These are phyloP conservation scores for Amoeboaphelidium protococcarum DNA, from an alignment of 371 early-diverging fungal genomes.

Conservation along the genomic window DNA sequence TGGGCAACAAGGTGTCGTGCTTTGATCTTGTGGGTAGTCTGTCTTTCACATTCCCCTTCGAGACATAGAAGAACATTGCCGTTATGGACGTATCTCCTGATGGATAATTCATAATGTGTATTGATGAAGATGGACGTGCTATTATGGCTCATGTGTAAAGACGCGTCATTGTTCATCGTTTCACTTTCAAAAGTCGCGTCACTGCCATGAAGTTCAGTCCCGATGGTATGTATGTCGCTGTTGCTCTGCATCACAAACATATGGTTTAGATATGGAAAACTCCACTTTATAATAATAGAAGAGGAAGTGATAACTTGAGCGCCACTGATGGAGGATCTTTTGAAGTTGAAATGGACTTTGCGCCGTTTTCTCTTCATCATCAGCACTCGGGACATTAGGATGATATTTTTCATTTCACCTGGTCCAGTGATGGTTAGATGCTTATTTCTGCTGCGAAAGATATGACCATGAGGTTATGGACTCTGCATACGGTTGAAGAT, in stretches of 20 bases:
- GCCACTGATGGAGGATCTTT: neutral
- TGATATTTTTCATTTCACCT: conserved; percentile 47
- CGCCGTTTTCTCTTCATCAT: conserved; percentile 58
- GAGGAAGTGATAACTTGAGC: neutral
- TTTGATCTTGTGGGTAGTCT: conserved; percentile 87
- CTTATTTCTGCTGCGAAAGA: conserved; percentile 65
- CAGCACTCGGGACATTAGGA: conserved; percentile 65
- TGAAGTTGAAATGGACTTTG: conserved; percentile 39
- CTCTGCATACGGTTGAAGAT: conserved; percentile 31
- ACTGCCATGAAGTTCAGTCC: conserved; percentile 43
- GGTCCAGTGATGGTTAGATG: conserved; percentile 48
- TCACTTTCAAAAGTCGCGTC: conserved; percentile 59
- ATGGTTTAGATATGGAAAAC: conserved; percentile 74
- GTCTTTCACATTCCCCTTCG: conserved; percentile 68
- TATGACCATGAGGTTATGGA: conserved; percentile 59
- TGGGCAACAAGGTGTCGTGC: conserved; percentile 79
- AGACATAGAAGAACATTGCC: conserved; percentile 63
- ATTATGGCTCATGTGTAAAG: conserved; percentile 58
- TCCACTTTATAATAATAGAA: conserved; percentile 33
- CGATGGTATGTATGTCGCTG: conserved; percentile 39
- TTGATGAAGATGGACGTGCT: conserved; percentile 82
- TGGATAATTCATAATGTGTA: conserved; percentile 49
- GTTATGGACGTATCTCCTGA: conserved; percentile 70
- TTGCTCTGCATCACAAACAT: conserved; percentile 36
- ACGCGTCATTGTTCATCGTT: conserved; percentile 49